Percentiles rank a stretch among this genome's conserved stretches.
phyloP scores from a whole-genome alignment of 805 yeast species.

The Metschnikowia lachancei region DNA sequence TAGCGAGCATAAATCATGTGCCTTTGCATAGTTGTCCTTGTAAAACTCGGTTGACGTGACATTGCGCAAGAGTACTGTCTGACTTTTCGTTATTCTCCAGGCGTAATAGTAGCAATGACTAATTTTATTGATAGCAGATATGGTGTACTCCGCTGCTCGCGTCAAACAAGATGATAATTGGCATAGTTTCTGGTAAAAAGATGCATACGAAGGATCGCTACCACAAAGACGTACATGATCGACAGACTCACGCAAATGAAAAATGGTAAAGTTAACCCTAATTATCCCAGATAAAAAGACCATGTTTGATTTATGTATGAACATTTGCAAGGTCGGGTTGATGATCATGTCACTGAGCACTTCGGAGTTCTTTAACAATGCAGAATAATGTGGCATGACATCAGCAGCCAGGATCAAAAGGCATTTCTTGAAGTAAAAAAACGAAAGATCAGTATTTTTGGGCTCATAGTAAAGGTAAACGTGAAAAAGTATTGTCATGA shows the following conservation, averaged over 20 bases:
- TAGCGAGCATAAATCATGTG: slow-evolving; percentile 15
- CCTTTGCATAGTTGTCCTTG: slow-evolving; percentile 21
- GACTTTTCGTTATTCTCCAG: slow-evolving; percentile 64
- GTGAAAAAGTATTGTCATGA: slow-evolving; percentile 20
- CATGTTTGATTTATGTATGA: slow-evolving; percentile 34
- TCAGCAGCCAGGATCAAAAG: slow-evolving; percentile 17
- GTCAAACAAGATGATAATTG: slow-evolving; percentile 19
- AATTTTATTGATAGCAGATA: slow-evolving; percentile 34
- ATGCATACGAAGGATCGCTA: slow-evolving; percentile 8
- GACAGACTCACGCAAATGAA: slow-evolving; percentile 21
- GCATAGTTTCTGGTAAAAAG: slow-evolving; percentile 15
- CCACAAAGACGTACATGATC: slow-evolving; percentile 21
- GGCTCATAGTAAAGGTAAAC: slow-evolving; percentile 20
- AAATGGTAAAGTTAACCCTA: slow-evolving; percentile 30
- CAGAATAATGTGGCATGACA: slow-evolving; percentile 21
- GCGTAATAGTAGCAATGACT: slow-evolving; percentile 64
- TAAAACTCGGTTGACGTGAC: slow-evolving; percentile 34
- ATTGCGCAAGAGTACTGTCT: slow-evolving; percentile 38
- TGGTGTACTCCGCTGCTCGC: slow-evolving; percentile 26
- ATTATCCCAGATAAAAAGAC: slow-evolving; percentile 30
- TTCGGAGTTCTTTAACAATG: slow-evolving; percentile 17
- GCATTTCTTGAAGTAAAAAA: slow-evolving; percentile 18
- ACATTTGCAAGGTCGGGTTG: slow-evolving; percentile 21
- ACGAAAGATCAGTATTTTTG: slow-evolving; percentile 11
- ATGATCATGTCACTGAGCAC: slow-evolving; percentile 24